Evolutionary conservation across 176 grass and related monocot species (phyloP), one percentile per base, ranked within the genome.

Genomic region (Aegilops umbellulata): DNA sequence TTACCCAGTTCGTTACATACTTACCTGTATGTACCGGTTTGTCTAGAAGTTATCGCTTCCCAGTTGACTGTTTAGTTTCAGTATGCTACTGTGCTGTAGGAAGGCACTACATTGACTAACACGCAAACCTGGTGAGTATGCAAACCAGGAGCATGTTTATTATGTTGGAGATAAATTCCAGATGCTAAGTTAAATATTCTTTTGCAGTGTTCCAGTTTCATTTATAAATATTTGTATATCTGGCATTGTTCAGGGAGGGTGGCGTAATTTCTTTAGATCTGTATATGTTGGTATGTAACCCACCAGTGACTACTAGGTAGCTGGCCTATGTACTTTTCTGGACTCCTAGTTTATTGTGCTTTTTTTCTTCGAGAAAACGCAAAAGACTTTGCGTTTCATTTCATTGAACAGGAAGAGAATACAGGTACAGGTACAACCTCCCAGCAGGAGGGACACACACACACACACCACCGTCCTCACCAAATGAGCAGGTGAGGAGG

Each of bases 71-170:
- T 53, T 17, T 47, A 68, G 46, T 79, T 24, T 57, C 60, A 10
- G 55, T 78, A 31, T 70, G 7, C 68, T 32, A 85, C 24, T 20
- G 23, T 79, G 46, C 46, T 78, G 83, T 66, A 68, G 77, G 44
- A 36, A 67, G 77, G 31, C 32, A 79, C 10, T 69, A 51, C 73
- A 38, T 79, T n/a, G 24, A 41, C 16, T 41, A 79, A 53, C 38
- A 85, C 66, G 72, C 60, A 65, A 51, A 77, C 19, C 20, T 53
- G 60, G 60, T 49, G 10, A 69, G 42, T 78, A 74, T 17, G 47
- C 16, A 51, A 51, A 51, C 16, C 16, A 51, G 47, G 47, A 51
- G 47, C 47, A 70, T 57, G 47, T 4, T 71, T 55, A 12, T 36
- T 72, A 34, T 58, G 47, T 55, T 35, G 51, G 23, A 57, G n/a